A percentile compares a stretch with the other conserved stretches of the same genome.
Evolutionary conservation across 2,329 filamentous ascomycete genomes (phyloP).

Genomic region (Talaromyces sp.): DNA sequence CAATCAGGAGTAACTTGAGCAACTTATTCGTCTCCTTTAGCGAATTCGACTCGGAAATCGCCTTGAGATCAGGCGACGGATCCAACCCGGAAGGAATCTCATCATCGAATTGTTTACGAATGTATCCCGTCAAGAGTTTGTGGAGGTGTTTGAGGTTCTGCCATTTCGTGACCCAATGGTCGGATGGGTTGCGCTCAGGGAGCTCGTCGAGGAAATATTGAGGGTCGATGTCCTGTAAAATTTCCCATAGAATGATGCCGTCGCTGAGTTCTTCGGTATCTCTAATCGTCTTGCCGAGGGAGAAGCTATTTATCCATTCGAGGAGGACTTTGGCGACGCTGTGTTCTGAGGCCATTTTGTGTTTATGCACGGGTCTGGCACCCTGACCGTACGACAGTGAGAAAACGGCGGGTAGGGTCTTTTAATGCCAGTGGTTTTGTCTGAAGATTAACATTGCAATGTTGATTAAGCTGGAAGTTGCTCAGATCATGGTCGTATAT

Average conservation of each 20-base stretch:
- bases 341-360: conserved; percentile 46
- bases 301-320: conserved; percentile 49
- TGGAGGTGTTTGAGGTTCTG: conserved; percentile 50
- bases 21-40: conserved; percentile 51
- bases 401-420: background rate
- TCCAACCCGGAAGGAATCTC: conserved; percentile 41
- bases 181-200: conserved; percentile 42
- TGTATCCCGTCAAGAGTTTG: conserved; percentile 45
- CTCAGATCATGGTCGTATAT: background rate
- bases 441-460: background rate
- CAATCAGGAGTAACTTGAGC: conserved; percentile 61
- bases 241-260: conserved; percentile 47
- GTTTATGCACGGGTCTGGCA: background rate
- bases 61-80: conserved; percentile 45
- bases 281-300: conserved; percentile 41
- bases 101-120: conserved; percentile 45
- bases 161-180: conserved; percentile 49
- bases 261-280: conserved; percentile 43
- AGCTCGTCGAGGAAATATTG: conserved; percentile 48
- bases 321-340: conserved; percentile 45
- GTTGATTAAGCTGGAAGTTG: background rate
- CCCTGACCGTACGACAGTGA: background rate
- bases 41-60: conserved; percentile 44
- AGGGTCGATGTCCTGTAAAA: conserved; percentile 48
- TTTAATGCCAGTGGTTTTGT: background rate